Base-by-base conservation (phyloP, 2,329 filamentous ascomycete genomes). In the Aspergillus tamarii region DNA sequence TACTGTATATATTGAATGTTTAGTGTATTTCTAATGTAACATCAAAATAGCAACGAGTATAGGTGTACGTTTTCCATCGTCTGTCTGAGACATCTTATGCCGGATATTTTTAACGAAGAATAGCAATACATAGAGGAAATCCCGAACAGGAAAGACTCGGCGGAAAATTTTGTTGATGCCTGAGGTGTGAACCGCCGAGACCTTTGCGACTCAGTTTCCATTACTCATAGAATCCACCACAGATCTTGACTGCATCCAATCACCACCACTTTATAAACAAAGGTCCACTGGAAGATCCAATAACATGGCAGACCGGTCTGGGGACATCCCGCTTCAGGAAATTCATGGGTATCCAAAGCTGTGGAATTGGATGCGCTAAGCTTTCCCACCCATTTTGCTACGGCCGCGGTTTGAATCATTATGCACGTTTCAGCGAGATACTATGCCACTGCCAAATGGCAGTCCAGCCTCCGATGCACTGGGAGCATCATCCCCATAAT, bases 401-500 rank as follows among this genome's bases (percentile, higher is more conserved):
- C 19, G 16, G 8, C 3, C 19, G 19, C 39, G 8, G 39, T 41
- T 41, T n/a, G 19, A n/a, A 41, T 41, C 16, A 41, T 19, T n/a
- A 23, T 46, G 43, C 21, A 46, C 11, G 45, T 34, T 36, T 14
- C 30, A 11, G 10, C 30, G 3, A 36, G 52, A 39, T 36, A n/a
- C n/a, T n/a, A 59, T 32, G 43, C 43, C 19, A 32, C 41, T n/a
- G n/a, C 8, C 32, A 28, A 21, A 59, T 59, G 57, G 32, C 57
- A 30, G 21, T 43, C 7, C 34, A 45, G 7, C 39, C 34, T 32
- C 12, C 46, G 21, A 34, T 65, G 7, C 43, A 57, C 5, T 69
- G 67, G 67, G 63, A 57, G 3, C 11, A 61, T 9, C 61, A 70
- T 23, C 60, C 64, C 12, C 45, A 57, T 12, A 69, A 69, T 41